phyloP scores from a whole-genome alignment of 148 eudicot genomes.

The Chenopodium berlandieri region DNA sequence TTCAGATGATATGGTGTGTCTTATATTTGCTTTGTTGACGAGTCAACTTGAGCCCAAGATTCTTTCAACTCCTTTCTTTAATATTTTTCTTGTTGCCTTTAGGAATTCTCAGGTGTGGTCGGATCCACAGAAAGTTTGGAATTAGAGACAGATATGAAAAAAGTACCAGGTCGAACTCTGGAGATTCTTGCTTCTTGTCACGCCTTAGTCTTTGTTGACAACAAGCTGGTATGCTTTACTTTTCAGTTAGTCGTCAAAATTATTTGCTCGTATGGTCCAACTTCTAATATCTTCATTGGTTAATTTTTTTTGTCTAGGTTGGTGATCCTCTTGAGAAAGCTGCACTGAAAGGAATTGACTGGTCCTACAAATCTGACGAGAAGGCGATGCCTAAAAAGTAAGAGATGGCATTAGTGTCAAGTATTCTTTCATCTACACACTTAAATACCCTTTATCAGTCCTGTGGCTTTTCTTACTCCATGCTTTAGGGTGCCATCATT shows the following conservation, averaged over 20 bases:
- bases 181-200: conserved; percentile 99
- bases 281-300: neutral
- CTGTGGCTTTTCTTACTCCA: no score
- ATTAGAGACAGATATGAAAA: conserved; percentile 69
- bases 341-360: conserved; percentile 89
- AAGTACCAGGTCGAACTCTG: conserved; percentile 62
- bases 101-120: conserved; percentile 97
- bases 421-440: neutral
- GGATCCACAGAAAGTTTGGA: conserved; percentile 72
- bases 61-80: neutral
- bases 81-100: conserved; percentile 15
- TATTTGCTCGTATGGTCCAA: neutral
- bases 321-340: conserved; percentile 99
- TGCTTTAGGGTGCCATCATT: neutral
- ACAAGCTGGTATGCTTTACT: conserved; percentile 70
- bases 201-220: conserved; percentile 91
- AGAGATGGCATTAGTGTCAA: conserved; percentile 19
- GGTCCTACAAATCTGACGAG: conserved; percentile 97
- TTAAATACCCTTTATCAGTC: neutral
- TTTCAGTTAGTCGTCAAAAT: neutral
- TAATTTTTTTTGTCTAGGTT: conserved; percentile 43
- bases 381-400: conserved; percentile 97
- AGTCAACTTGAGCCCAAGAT: neutral
- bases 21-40: conserved; percentile 12
- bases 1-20: conserved; percentile 96